These are phyloP conservation scores for Dendrobium huoshanense DNA, from an alignment of 106 monocot species.

Conservation along the genomic window DNA sequence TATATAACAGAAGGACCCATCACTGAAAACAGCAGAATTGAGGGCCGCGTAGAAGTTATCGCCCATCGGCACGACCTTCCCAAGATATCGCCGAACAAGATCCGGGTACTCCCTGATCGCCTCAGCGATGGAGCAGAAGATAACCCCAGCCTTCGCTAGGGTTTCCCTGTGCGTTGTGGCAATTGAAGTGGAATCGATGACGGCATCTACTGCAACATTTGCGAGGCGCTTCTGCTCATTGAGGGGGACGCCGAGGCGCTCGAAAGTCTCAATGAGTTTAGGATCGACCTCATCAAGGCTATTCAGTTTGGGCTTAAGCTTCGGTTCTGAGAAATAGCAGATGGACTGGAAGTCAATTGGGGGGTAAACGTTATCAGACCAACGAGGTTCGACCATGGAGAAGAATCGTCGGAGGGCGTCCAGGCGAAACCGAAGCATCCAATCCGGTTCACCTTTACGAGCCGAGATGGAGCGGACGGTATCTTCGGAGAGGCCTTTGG, in stretches of 20 bases:
- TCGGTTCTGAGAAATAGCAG: constrained; percentile 80
- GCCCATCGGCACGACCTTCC: constrained; percentile 57
- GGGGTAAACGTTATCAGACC: constrained; percentile 81
- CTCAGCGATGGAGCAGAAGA: constrained; percentile 93
- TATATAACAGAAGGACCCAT: constrained; percentile 91
- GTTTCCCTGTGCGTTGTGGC: constrained; percentile 78
- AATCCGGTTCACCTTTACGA: constrained; percentile 67
- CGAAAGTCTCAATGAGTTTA: constrained; percentile 58
- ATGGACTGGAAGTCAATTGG: constrained; percentile 76
- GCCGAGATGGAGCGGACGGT: constrained; percentile 77
- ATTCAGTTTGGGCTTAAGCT: constrained; percentile 70
- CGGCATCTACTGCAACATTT: constrained; percentile 91
- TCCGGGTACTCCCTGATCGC: constrained; percentile 82
- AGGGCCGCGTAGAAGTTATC: constrained; percentile 97
- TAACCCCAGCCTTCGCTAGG: constrained; percentile 66
- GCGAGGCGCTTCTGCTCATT: constrained; percentile 82
- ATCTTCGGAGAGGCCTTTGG: constrained; percentile 73
- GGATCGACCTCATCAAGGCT: constrained; percentile 84
- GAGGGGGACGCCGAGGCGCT: constrained; percentile 68
- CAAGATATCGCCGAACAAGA: constrained; percentile 63
- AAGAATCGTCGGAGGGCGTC: constrained; percentile 50
- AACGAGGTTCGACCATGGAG: constrained; percentile 53
- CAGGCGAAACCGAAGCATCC: constrained; percentile 84
- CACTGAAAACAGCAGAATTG: constrained; percentile 86
- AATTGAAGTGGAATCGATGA: constrained; percentile 83